These are phyloP conservation scores for Rhynchospora pubera DNA, from an alignment of 176 grass and related monocot genomes.

Conservation along the genomic window DNA sequence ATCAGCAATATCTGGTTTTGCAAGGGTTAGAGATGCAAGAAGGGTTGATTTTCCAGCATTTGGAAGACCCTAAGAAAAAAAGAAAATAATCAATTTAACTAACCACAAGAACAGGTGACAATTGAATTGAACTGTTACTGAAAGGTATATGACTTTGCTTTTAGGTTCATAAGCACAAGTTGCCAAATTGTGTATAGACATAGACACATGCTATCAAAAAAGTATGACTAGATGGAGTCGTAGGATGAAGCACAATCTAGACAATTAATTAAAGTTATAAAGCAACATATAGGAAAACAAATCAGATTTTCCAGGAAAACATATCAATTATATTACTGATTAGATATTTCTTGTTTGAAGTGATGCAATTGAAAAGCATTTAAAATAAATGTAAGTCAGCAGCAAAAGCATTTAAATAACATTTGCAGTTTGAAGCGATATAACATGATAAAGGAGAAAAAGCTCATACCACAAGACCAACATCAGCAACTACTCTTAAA, in stretches of 20 bases:
- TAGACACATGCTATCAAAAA: not conserved
- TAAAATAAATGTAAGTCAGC: not conserved
- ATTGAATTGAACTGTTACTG: not conserved
- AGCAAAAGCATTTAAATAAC: not conserved
- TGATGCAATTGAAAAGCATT: conserved; percentile 3
- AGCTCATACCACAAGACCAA: conserved; percentile 79
- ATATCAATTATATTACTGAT: not conserved
- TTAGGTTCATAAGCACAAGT: not conserved
- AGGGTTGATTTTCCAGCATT: conserved; percentile 99
- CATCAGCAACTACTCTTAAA: conserved; percentile 95
- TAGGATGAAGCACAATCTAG: not conserved
- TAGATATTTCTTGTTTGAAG: not conserved
- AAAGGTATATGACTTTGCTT: not conserved
- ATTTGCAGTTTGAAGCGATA: not conserved
- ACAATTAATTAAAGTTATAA: not conserved
- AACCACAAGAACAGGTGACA: not conserved
- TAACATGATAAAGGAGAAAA: not conserved
- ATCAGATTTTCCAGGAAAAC: not conserved
- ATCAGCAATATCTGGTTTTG: conserved; percentile 88
- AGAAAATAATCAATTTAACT: conserved; percentile 4
- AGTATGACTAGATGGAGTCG: not conserved
- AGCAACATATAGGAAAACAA: not conserved
- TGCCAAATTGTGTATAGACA: not conserved
- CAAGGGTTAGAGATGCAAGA: conserved; percentile 82
- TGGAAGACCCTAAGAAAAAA: conserved; percentile 69